phyloP scores from a whole-genome alignment of 441 rosid genomes.

The Erodium moschatum region DNA sequence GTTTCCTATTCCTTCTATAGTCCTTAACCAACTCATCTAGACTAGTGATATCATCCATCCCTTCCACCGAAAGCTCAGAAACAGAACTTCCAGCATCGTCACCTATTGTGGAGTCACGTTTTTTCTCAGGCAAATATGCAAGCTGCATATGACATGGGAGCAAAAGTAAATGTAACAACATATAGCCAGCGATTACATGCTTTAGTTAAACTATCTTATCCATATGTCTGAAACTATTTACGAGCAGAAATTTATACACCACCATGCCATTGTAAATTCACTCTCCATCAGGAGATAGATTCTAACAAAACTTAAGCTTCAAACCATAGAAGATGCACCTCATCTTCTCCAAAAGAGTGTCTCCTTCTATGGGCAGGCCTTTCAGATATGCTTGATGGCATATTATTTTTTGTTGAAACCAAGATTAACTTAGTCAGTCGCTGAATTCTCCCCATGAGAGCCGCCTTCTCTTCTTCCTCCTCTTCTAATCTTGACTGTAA shows the following conservation, averaged over 20 bases:
- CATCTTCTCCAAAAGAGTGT: constrained; percentile 96
- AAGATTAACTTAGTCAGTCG: constrained; percentile 77
- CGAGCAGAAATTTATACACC: background rate
- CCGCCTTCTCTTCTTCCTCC: constrained; percentile 92
- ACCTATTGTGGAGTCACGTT: constrained; percentile 46
- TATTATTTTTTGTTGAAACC: constrained; percentile 85
- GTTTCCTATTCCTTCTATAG: constrained; percentile 49
- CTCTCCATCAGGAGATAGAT: background rate
- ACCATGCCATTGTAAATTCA: constrained; percentile 9
- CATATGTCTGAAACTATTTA: constrained; percentile 10
- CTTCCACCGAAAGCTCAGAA: constrained; percentile 50
- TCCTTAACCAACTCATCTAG: constrained; percentile 69
- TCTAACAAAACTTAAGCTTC: background rate
- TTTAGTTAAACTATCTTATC: constrained; percentile 12
- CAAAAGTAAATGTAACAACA: constrained; percentile 20
- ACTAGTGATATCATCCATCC: constrained; percentile 43
- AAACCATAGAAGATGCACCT: constrained; percentile 40
- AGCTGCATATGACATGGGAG: constrained; percentile 43
- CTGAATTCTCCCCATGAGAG: constrained; percentile 93
- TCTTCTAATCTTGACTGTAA: constrained; percentile 83
- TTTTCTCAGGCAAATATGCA: constrained; percentile 86
- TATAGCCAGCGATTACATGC: constrained; percentile 14
- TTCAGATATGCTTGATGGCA: constrained; percentile 50
- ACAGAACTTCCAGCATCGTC: constrained; percentile 59
- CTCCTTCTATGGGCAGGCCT: constrained; percentile 61